A percentile compares a stretch with the other conserved stretches of the same genome.
These are phyloP conservation scores for Hygrophorus russula DNA, from an alignment of 768 basidiomycete species.

Conservation along the genomic window DNA sequence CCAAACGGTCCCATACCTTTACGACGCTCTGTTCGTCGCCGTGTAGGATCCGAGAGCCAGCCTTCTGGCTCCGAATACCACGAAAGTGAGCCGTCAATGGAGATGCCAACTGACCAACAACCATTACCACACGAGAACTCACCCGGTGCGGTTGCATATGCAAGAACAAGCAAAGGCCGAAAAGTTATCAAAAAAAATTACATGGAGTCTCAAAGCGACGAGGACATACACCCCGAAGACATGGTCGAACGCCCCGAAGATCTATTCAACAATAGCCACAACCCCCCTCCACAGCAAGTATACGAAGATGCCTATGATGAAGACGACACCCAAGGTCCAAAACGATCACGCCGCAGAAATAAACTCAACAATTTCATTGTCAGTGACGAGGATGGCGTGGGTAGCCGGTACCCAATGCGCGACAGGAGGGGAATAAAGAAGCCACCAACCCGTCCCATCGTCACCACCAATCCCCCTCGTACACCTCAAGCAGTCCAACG, in stretches of 20 bases:
- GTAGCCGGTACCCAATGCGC: constrained; percentile 27
- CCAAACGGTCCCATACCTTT: not conserved
- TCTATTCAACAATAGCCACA: constrained; percentile 17
- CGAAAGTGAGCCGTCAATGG: constrained; percentile 33
- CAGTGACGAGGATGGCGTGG: constrained; percentile 33
- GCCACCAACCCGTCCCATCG: constrained; percentile 12
- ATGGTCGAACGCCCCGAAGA: constrained; percentile 14
- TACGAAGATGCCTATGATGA: constrained; percentile 18
- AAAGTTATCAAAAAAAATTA: constrained; percentile 27
- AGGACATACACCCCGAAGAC: no score
- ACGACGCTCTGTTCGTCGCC: constrained; percentile 24
- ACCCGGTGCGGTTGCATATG: no score
- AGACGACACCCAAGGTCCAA: constrained; percentile 11
- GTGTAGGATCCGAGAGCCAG: constrained; percentile 20
- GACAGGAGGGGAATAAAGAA: constrained; percentile 22
- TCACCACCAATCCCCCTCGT: constrained; percentile 9
- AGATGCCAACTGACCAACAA: constrained; percentile 19
- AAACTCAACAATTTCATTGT: constrained; percentile 26
- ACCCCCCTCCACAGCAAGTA: constrained; percentile 12
- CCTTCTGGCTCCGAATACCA: constrained; percentile 41
- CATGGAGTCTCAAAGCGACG: constrained; percentile 34
- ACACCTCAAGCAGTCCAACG: constrained; percentile 15
- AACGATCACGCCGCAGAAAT: constrained; percentile 8
- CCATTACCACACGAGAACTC: constrained; percentile 11
- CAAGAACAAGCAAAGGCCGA: constrained; percentile 27